Evolutionary conservation across 148 eudicot genomes (phyloP).

Genomic region (Heliosperma pusillum): DNA sequence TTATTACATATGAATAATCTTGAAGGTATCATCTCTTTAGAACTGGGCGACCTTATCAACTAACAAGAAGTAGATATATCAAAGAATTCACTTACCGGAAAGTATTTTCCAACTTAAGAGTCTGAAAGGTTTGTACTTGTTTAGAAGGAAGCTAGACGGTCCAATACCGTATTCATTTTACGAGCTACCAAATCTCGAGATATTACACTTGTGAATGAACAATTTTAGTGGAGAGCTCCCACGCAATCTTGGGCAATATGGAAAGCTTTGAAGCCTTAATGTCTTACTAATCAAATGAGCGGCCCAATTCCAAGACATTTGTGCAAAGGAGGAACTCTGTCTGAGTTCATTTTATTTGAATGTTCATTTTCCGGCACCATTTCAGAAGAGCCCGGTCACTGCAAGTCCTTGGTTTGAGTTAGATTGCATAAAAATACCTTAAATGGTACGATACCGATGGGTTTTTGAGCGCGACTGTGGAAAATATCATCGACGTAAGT

Average conservation of each 20-base stretch:
- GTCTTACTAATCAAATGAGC: conserved; percentile 35
- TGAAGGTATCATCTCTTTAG: conserved; percentile 27
- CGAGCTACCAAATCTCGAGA: conserved; percentile 42
- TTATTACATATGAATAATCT: conserved; percentile 20
- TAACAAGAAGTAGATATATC: conserved; percentile 19
- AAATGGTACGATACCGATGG: conserved; percentile 42
- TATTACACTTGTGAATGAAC: conserved; percentile 44
- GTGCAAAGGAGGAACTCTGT: conserved; percentile 44
- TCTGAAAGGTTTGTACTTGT: conserved; percentile 34
- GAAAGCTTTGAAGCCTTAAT: conserved; percentile 36
- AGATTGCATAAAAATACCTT: conserved; percentile 39
- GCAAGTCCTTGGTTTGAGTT: conserved; percentile 34
- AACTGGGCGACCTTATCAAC: conserved; percentile 15
- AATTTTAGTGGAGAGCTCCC: conserved; percentile 47
- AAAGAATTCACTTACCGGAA: conserved; percentile 22
- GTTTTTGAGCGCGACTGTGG: conserved; percentile 33
- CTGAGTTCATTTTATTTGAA: conserved; percentile 28
- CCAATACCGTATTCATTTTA: conserved; percentile 41
- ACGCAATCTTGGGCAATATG: conserved; percentile 43
- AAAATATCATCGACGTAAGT: conserved; percentile 35
- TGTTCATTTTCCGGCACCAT: conserved; percentile 49
- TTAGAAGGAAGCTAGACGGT: conserved; percentile 39
- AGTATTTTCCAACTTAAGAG: conserved; percentile 30
- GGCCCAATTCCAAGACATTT: conserved; percentile 49
- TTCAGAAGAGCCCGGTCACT: conserved; percentile 42